Percentiles rank a stretch among this genome's conserved stretches.
Conservation (phyloP, 768 basidiomycete genomes). For the Chalciporus chontae region DNA sequence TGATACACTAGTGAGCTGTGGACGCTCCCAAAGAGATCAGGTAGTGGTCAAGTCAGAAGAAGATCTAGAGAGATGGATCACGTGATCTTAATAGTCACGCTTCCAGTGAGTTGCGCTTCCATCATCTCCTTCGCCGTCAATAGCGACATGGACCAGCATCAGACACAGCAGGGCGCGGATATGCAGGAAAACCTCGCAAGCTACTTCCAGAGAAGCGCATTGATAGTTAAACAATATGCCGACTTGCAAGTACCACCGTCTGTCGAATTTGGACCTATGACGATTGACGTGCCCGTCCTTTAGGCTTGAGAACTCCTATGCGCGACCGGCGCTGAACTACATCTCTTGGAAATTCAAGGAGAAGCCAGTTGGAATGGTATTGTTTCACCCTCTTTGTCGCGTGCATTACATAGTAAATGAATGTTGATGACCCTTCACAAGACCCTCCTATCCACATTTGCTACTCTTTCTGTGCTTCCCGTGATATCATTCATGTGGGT, state of each 20-base stretch:
- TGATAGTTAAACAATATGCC: conserved; percentile 27
- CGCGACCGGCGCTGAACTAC: conserved; percentile 35
- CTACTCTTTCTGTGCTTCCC: conserved; percentile 33
- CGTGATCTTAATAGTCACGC: too few relatives aligned
- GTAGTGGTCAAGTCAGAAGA: not conserved
- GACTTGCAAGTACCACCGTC: conserved; percentile 20
- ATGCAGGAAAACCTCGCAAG: conserved; percentile 18
- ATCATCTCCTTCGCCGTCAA: not conserved
- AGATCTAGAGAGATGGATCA: conserved; percentile 8
- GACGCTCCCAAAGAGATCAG: not conserved
- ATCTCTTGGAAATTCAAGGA: conserved; percentile 18
- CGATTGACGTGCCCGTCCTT: not conserved
- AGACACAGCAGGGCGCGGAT: not conserved
- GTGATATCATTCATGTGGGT: conserved; percentile 39
- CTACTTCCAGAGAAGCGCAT: conserved; percentile 29
- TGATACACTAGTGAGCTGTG: not conserved
- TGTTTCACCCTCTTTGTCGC: not conserved
- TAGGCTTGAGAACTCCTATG: conserved; percentile 45
- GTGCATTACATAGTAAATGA: not conserved
- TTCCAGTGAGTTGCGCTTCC: too few relatives aligned
- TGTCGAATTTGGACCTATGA: not conserved
- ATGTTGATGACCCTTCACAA: conserved; percentile 21
- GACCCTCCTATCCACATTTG: conserved; percentile 42
- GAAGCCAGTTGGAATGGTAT: conserved; percentile 27
- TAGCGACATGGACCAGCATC: conserved; percentile 14